Conservation (phyloP, 345 rosid species). For the Rhizophora apiculata region DNA sequence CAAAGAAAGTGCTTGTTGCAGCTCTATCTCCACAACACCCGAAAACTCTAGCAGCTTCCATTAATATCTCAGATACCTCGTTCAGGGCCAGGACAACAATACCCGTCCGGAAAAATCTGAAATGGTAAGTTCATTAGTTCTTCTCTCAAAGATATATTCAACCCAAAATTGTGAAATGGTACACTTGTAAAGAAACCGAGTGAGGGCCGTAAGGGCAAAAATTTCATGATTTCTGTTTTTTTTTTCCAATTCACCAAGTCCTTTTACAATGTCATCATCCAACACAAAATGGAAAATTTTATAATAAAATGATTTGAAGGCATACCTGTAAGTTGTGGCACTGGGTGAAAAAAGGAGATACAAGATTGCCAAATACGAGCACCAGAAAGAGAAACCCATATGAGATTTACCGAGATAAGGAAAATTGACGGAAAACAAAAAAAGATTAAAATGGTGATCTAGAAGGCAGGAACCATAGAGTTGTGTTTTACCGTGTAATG, state of each 20-base stretch:
- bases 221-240: not conserved
- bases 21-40: constrained; percentile 75
- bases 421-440: too few relatives aligned
- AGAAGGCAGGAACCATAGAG: not conserved
- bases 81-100: constrained; percentile 79
- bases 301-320: too few relatives aligned
- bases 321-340: not conserved
- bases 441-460: not conserved
- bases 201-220: not conserved
- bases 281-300: too few relatives aligned
- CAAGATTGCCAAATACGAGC: not conserved
- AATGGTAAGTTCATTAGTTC: not conserved
- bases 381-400: too few relatives aligned
- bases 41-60: constrained; percentile 88
- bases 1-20: constrained; percentile 85
- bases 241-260: too few relatives aligned
- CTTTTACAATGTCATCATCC: too few relatives aligned
- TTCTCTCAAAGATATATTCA: not conserved
- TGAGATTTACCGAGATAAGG: too few relatives aligned
- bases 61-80: constrained; percentile 83
- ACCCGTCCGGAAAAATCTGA: constrained; percentile 81
- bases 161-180: not conserved
- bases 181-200: not conserved
- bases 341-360: not conserved
- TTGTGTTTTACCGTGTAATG: constrained; percentile 53